phyloP scores from a whole-genome alignment of 2,329 filamentous ascomycete genomes.

The Thelonectria blattea region DNA sequence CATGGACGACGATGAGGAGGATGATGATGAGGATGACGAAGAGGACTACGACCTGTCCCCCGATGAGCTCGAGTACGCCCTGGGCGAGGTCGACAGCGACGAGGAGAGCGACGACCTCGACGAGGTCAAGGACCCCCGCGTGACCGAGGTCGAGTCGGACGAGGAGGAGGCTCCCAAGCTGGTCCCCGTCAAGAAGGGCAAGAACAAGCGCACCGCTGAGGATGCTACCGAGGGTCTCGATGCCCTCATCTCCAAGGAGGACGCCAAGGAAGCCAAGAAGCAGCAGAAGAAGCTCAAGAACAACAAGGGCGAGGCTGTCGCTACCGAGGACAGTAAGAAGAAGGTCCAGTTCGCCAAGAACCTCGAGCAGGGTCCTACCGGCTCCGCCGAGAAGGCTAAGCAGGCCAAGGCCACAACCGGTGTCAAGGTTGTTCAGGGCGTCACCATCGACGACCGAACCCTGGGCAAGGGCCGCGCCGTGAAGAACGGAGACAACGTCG shows the following conservation, averaged over 20 bases:
- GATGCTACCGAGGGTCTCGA: constrained; percentile 75
- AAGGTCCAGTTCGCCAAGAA: constrained; percentile 99
- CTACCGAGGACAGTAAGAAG: constrained; percentile 66
- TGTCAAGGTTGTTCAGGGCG: constrained; percentile 82
- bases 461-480: constrained; percentile 80
- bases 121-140: constrained; percentile 76
- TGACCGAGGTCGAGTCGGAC: constrained; percentile 77
- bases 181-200: constrained; percentile 69
- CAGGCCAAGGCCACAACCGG: constrained; percentile 60
- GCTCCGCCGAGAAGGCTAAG: constrained; percentile 60
- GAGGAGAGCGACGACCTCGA: constrained; percentile 80
- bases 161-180: constrained; percentile 75
- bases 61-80: constrained; percentile 76
- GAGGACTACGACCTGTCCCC: constrained; percentile 83
- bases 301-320: constrained; percentile 89
- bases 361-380: constrained; percentile 93
- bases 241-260: constrained; percentile 81
- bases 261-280: constrained; percentile 89
- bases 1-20: constrained; percentile 70
- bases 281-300: constrained; percentile 98
- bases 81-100: constrained; percentile 75
- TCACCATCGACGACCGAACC: constrained; percentile 96
- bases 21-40: constrained; percentile 69
- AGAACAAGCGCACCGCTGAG: constrained; percentile 93
- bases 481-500: constrained; percentile 89